These are phyloP conservation scores for Tilletia caries DNA, from an alignment of 1,284 basidiomycete species.

Conservation along the genomic window DNA sequence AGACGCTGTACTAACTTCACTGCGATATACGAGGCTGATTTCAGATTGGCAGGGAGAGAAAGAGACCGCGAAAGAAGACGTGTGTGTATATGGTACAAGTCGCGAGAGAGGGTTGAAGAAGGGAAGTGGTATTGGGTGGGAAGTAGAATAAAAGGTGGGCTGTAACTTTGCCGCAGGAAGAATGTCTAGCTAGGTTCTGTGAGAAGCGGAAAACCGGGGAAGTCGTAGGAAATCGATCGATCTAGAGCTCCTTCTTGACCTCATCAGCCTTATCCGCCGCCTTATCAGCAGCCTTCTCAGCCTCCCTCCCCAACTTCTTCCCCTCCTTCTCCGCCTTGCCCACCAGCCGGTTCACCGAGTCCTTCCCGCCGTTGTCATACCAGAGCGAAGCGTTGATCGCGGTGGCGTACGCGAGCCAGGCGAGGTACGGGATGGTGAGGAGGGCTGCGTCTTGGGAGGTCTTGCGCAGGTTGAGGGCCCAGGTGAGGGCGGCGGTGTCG, in stretches of 20 bases:
- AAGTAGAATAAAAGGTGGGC: too few relatives aligned
- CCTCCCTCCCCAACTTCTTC: constrained; percentile 20
- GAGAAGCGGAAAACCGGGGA: too few relatives aligned
- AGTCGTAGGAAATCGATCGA: too few relatives aligned
- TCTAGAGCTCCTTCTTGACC: background rate
- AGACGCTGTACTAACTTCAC: too few relatives aligned
- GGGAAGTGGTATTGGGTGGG: background rate
- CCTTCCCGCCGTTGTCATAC: constrained; percentile 56
- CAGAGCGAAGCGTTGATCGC: constrained; percentile 69
- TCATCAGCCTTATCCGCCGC: background rate
- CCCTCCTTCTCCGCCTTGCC: constrained; percentile 37
- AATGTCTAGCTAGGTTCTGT: too few relatives aligned
- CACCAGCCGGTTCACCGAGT: constrained; percentile 33
- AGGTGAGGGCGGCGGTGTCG: constrained; percentile 63
- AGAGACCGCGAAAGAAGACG: too few relatives aligned
- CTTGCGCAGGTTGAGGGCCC: constrained; percentile 38
- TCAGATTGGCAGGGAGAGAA: too few relatives aligned
- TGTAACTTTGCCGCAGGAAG: too few relatives aligned
- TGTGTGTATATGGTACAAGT: background rate
- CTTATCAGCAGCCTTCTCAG: background rate
- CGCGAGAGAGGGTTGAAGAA: background rate
- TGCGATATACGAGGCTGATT: too few relatives aligned
- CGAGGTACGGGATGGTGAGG: constrained; percentile 34
- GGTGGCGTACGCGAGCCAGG: constrained; percentile 65
- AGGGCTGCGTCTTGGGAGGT: constrained; percentile 46